These are phyloP conservation scores for Xerophyta viscosa DNA, from an alignment of 106 monocot genomes.

Conservation along the genomic window DNA sequence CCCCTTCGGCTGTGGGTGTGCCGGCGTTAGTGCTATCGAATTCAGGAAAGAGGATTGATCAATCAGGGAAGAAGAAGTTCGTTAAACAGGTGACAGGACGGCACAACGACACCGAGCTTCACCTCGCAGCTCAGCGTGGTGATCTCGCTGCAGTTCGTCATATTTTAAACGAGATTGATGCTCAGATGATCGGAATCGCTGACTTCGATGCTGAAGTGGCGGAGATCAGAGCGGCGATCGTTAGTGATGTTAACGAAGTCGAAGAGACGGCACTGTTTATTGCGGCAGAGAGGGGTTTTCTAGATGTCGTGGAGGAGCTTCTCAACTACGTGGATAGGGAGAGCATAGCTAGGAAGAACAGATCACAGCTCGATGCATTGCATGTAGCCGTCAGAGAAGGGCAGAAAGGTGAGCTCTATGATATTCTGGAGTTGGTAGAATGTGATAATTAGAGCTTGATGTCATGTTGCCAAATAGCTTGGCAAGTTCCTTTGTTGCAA, in stretches of 20 bases:
- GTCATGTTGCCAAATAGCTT: too few species aligned
- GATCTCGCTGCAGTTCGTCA: conserved; percentile 34
- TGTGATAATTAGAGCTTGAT: too few species aligned
- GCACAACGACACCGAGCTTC: conserved; percentile 54
- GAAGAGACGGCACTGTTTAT: conserved; percentile 54
- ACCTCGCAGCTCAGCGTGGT: conserved; percentile 37
- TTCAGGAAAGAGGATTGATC: conserved; percentile 17
- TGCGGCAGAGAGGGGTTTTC: conserved; percentile 44
- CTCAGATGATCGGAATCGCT: conserved; percentile 37
- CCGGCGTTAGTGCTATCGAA: conserved; percentile 36
- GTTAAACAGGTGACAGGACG: conserved; percentile 55
- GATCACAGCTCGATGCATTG: conserved; percentile 50
- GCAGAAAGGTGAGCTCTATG: conserved; percentile 23
- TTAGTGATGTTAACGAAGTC: conserved; percentile 49
- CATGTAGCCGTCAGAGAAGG: conserved; percentile 63
- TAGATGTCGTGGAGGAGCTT: conserved; percentile 55
- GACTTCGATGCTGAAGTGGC: conserved; percentile 35
- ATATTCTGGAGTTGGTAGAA: neutral
- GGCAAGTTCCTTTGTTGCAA: too few species aligned
- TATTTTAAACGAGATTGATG: conserved; percentile 30
- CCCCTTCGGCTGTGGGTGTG: conserved; percentile 13
- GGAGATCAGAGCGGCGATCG: conserved; percentile 34
- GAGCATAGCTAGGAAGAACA: conserved; percentile 35
- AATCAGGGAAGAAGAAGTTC: conserved; percentile 35
- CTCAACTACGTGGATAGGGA: conserved; percentile 49